Base-by-base conservation (phyloP, 2,329 filamentous ascomycete species). In the Phyllosticta citrichinensis region DNA sequence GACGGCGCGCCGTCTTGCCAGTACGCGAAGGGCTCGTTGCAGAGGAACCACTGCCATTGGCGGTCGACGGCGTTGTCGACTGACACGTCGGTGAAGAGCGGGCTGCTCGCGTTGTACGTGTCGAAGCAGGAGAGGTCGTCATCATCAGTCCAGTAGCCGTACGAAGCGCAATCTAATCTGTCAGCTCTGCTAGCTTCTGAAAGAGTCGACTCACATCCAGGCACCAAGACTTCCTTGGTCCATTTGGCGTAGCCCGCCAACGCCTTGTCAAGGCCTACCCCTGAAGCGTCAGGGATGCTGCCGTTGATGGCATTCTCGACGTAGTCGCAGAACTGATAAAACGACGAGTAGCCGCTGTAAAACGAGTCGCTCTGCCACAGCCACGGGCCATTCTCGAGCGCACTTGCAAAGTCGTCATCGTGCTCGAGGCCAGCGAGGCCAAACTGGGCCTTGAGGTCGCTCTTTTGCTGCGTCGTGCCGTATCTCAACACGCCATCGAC, bases 21-120 rank as follows among this genome's bases (percentile, higher is more conserved):
- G 69, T 78, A 83, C 60, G 74, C 79, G 62, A 83, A 79, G n/a
- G 83, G 83, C 68, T 86, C 81, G 67, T 86, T 86, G 75, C 84
- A 86, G 1, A 79, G 75, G 70, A 85, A 77, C 83, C 83, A 87
- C 8, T 75, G 68, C 83, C 82, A 87, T 63, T 83, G 81, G 0
- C 81, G 72, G 64, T 81, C 75, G 35, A 73, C 65, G 0, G 66
- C 59, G 67, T 85, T 85, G 56, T 64, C 64, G 5, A 80, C 71
- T 1, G 71, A 73, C 19, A 67, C 70, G 67, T 86, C 81, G 3
- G 77, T 80, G 70, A 75, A 86, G 2, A 81, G 64, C 0, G 78
- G 74, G 63, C 74, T 81, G 20, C 72, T 74, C 6, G 73, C 64
- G 65, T 85, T 79, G 68, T 83, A 77, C 1, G 77, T 80, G 68